phyloP scores from a whole-genome alignment of 2,329 filamentous ascomycete genomes.

The Lojkania enalia region DNA sequence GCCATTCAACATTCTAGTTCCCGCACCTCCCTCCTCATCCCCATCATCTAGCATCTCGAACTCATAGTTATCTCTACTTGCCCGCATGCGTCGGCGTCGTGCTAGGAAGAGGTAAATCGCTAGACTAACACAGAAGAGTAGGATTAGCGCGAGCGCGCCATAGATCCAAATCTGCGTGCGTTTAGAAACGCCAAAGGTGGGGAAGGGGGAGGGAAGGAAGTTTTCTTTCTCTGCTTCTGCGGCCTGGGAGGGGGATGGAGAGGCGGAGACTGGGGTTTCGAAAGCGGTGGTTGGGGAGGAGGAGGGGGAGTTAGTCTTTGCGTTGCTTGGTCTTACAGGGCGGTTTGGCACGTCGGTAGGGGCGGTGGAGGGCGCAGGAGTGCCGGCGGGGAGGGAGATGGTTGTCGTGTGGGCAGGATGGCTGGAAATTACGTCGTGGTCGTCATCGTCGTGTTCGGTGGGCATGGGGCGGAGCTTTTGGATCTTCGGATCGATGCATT shows the following conservation, averaged over 20 bases:
- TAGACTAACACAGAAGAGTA: slow-evolving; percentile 78
- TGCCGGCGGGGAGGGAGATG: slow-evolving; percentile 51
- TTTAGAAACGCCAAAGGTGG: slow-evolving; percentile 85
- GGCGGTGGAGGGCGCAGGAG: slow-evolving; percentile 50
- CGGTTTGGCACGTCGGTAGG: slow-evolving; percentile 53
- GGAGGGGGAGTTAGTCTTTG: slow-evolving; percentile 53
- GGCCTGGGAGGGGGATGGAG: slow-evolving; percentile 27
- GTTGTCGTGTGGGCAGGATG: slow-evolving; percentile 64
- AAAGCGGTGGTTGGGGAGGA: slow-evolving; percentile 18
- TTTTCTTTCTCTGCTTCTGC: slow-evolving; percentile 40
- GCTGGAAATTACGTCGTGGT: slow-evolving; percentile 67
- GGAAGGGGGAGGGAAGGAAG: slow-evolving; percentile 83
- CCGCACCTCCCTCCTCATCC: slow-evolving; percentile 61
- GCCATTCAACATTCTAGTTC: slow-evolving; percentile 51
- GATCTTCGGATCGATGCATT: slow-evolving; percentile 74
- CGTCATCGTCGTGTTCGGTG: slow-evolving; percentile 77
- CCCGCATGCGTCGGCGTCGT: slow-evolving; percentile 73
- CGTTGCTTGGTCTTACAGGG: slow-evolving; percentile 64
- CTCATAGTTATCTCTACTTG: slow-evolving; percentile 82
- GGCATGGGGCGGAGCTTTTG: slow-evolving; percentile 80
- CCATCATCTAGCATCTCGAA: slow-evolving; percentile 91
- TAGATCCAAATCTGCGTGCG: slow-evolving; percentile 93
- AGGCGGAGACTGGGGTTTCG: slow-evolving; percentile 18
- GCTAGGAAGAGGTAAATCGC: slow-evolving; percentile 82
- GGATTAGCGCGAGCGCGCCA: slow-evolving; percentile 80